These are phyloP conservation scores for Diaporthe vexans DNA, from an alignment of 2,329 filamentous ascomycete genomes.

Conservation along the genomic window DNA sequence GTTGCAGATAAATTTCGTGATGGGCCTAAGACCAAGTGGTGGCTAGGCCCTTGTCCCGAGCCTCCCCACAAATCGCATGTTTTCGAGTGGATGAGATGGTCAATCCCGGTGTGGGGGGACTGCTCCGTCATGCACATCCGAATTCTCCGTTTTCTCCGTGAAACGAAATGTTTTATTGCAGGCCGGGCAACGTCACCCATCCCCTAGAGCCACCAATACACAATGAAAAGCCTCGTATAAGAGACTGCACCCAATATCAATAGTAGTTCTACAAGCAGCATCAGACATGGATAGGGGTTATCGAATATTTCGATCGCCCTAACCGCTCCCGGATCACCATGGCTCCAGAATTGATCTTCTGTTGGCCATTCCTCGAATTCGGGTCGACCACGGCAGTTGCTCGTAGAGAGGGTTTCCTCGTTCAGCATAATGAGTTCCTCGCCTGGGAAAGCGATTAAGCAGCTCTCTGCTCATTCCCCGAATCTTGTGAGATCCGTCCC, in stretches of 20 bases:
- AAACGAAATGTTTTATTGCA: constrained; percentile 37
- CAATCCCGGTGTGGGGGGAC: constrained; percentile 23
- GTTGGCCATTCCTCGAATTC: constrained; percentile 14
- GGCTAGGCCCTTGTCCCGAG: constrained; percentile 8
- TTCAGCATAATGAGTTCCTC: constrained; percentile 80
- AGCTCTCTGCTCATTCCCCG: constrained; percentile 69
- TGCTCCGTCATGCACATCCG: constrained; percentile 11
- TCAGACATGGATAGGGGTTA: not conserved
- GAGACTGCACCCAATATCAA: not conserved
- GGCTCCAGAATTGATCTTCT: constrained; percentile 10
- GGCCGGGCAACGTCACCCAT: constrained; percentile 14
- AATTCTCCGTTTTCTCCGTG: constrained; percentile 27
- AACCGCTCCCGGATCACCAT: not conserved
- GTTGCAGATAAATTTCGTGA: constrained; percentile 33
- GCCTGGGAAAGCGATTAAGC: constrained; percentile 77
- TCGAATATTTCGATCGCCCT: constrained; percentile 11
- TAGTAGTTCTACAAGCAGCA: not conserved
- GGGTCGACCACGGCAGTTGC: constrained; percentile 76
- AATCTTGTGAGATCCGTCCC: constrained; percentile 42
- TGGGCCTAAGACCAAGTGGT: not conserved
- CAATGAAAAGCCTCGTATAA: not conserved
- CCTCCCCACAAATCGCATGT: constrained; percentile 31
- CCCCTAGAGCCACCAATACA: not conserved
- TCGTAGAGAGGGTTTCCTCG: constrained; percentile 72
- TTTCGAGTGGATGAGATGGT: constrained; percentile 15